A percentile compares a stretch with the other conserved stretches of the same genome.
Evolutionary conservation across 208 protist species (phyloP).

Genomic region (Wallacemonas sp.): DNA sequence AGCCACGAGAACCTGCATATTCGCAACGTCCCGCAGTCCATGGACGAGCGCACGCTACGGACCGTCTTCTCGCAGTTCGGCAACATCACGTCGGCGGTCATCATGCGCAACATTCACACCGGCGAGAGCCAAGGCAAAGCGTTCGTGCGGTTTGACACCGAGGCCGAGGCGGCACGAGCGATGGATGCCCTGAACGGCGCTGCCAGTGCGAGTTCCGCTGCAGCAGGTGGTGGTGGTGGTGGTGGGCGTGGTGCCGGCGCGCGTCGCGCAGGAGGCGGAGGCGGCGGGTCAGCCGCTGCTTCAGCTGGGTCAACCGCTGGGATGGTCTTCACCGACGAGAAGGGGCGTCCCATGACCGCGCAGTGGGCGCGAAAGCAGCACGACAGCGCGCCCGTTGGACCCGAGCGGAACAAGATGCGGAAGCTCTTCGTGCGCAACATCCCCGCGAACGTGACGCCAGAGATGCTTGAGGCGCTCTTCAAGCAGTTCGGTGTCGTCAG

Average conservation of each 20-base stretch:
- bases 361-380: constrained; percentile 79
- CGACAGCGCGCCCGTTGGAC: constrained; percentile 59
- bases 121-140: constrained; percentile 47
- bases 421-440: constrained; percentile 89
- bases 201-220: too few species aligned
- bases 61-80: constrained; percentile 34
- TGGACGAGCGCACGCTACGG: constrained; percentile 28
- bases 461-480: constrained; percentile 47
- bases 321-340: constrained; percentile 9
- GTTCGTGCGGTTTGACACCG: constrained; percentile 45
- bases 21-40: constrained; percentile 25
- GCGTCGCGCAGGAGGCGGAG: background rate
- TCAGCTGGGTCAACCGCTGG: background rate
- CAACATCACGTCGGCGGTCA: constrained; percentile 24
- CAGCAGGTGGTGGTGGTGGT: constrained; percentile 8
- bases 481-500: constrained; percentile 44
- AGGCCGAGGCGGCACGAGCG: constrained; percentile 43
- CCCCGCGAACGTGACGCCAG: constrained; percentile 39
- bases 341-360: constrained; percentile 36
- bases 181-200: constrained; percentile 39
- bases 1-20: constrained; percentile 50
- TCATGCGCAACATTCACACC: constrained; percentile 61
- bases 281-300: background rate
- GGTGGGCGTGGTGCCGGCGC: background rate
- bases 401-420: constrained; percentile 66